phyloP scores from a whole-genome alignment of 2,329 filamentous ascomycete species.

The Periconia macrospinosa region DNA sequence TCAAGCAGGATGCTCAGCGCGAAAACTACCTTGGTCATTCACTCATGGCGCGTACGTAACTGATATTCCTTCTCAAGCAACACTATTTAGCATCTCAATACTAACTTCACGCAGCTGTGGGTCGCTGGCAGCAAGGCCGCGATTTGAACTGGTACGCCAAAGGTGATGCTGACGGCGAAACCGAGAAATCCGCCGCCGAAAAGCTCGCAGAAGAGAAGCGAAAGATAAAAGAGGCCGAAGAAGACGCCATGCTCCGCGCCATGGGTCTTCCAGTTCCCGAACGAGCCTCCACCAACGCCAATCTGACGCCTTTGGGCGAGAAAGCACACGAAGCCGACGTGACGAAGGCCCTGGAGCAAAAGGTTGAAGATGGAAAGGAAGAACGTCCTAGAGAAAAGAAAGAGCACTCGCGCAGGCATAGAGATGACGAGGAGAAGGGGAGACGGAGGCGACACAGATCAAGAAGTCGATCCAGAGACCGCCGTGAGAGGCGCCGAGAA shows the following conservation, averaged over 20 bases:
- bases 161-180: slow-evolving; percentile 53
- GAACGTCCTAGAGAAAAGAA: slow-evolving; percentile 22
- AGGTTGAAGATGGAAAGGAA: slow-evolving; percentile 43
- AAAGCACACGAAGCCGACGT: slow-evolving; percentile 56
- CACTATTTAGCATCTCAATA: neutral
- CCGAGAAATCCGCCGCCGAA: slow-evolving; percentile 60
- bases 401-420: slow-evolving; percentile 27
- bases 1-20: slow-evolving; percentile 81
- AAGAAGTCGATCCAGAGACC: slow-evolving; percentile 30
- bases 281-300: slow-evolving; percentile 65
- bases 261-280: slow-evolving; percentile 76
- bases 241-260: slow-evolving; percentile 83
- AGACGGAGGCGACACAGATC: slow-evolving; percentile 28
- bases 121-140: slow-evolving; percentile 84
- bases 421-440: slow-evolving; percentile 24
- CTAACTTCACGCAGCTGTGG: slow-evolving; percentile 58
- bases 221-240: slow-evolving; percentile 85
- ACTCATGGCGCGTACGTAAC: slow-evolving; percentile 68
- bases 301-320: slow-evolving; percentile 60
- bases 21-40: slow-evolving; percentile 92
- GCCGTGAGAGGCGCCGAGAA: slow-evolving; percentile 30
- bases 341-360: slow-evolving; percentile 56
- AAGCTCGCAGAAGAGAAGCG: slow-evolving; percentile 71
- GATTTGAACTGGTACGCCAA: slow-evolving; percentile 69
- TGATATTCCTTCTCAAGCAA: neutral